phyloP scores from a whole-genome alignment of 768 basidiomycete genomes.

The Pholiota microspora region DNA sequence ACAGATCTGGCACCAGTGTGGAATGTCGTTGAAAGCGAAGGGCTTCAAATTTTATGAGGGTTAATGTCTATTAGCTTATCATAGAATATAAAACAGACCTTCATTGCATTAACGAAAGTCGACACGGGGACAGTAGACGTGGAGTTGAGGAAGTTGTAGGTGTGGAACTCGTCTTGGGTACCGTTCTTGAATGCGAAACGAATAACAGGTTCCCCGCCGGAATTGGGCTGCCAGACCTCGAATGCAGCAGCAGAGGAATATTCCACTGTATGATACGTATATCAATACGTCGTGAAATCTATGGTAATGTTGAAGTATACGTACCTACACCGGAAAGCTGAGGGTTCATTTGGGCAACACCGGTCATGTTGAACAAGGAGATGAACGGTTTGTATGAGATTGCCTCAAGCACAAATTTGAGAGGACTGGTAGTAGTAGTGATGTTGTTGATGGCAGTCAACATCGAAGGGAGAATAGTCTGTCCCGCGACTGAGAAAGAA shows the following conservation, averaged over 20 bases:
- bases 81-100: conserved; percentile 24
- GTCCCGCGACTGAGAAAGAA: conserved; percentile 55
- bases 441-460: conserved; percentile 52
- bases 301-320: conserved; percentile 1
- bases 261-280: conserved; percentile 39
- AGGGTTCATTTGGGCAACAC: conserved; percentile 46
- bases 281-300: neutral
- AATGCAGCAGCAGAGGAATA: conserved; percentile 58
- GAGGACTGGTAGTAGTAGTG: conserved; percentile 43
- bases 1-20: conserved; percentile 60
- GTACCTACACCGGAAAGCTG: conserved; percentile 59
- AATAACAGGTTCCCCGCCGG: conserved; percentile 47
- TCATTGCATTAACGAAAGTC: conserved; percentile 40
- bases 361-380: conserved; percentile 77
- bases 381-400: conserved; percentile 79
- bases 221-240: conserved; percentile 52
- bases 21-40: conserved; percentile 46
- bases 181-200: conserved; percentile 74
- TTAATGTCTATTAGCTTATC: too few relatives aligned
- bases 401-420: conserved; percentile 58
- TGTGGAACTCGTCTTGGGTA: conserved; percentile 47
- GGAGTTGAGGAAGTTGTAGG: conserved; percentile 44
- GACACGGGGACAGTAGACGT: conserved; percentile 50
- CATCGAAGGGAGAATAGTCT: conserved; percentile 60
- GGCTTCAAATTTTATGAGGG: too few relatives aligned